Conservation (phyloP, 768 basidiomycete species). For the Neoboletus magnificus region DNA sequence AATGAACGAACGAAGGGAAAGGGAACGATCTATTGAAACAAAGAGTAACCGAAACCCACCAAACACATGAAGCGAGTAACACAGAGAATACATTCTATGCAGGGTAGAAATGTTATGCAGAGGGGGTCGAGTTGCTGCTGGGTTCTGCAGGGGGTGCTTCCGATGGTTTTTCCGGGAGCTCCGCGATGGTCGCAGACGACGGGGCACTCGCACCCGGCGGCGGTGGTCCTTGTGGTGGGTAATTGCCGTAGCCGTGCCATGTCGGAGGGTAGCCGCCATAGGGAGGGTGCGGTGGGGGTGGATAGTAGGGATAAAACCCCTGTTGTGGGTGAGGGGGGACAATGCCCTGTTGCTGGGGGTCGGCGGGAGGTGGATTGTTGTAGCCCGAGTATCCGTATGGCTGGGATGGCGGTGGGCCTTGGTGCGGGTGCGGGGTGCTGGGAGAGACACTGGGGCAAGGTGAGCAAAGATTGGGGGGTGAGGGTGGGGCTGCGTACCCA, state of each 20-base stretch:
- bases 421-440: conserved; percentile 22
- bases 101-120: conserved; percentile 19
- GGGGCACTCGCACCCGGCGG: conserved; percentile 17
- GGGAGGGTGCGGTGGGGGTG: conserved; percentile 24
- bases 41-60: conserved; percentile 8
- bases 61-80: conserved; percentile 13
- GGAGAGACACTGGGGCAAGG: conserved; percentile 20
- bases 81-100: conserved; percentile 27
- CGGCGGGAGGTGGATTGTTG: conserved; percentile 16
- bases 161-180: conserved; percentile 26
- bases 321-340: conserved; percentile 20
- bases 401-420: conserved; percentile 17
- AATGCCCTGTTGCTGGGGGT: conserved; percentile 26
- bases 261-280: conserved; percentile 30
- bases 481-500: conserved; percentile 15
- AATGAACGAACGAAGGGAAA: conserved; percentile 3
- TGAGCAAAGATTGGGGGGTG: conserved; percentile 9
- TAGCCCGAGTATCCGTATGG: conserved; percentile 26
- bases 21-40: conserved; percentile 28
- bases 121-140: conserved; percentile 12
- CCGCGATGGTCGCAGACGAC: conserved; percentile 12
- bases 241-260: conserved; percentile 31
- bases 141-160: conserved; percentile 20
- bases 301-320: conserved; percentile 33
- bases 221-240: conserved; percentile 28